phyloP scores from a whole-genome alignment of 768 basidiomycete genomes.

The Termitomyces sp. region DNA sequence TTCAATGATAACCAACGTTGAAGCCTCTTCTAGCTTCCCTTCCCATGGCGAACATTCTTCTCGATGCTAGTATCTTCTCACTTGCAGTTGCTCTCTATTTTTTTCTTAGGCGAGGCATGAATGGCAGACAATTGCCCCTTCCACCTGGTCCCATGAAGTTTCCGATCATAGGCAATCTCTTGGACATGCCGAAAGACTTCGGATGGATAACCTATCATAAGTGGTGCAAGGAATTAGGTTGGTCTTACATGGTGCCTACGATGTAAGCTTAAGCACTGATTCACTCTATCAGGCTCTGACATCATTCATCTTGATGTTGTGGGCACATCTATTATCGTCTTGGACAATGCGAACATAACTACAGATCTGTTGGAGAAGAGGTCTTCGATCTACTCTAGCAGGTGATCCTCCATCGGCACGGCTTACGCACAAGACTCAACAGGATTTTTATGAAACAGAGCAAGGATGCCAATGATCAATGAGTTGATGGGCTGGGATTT shows the following conservation, averaged over 20 bases:
- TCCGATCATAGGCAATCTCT: neutral
- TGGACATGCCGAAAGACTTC: neutral
- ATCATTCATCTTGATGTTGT: constrained; percentile 2
- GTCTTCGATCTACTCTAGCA: constrained; percentile 16
- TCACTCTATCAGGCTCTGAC: constrained; percentile 8
- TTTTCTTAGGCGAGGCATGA: neutral
- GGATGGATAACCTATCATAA: neutral
- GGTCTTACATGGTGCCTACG: neutral
- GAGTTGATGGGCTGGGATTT: constrained; percentile 20
- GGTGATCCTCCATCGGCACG: neutral
- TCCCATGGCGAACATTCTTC: neutral
- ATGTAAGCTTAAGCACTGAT: neutral
- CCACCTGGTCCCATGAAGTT: neutral
- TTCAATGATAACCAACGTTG: too few relatives aligned
- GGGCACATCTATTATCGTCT: constrained; percentile 18
- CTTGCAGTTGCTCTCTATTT: neutral
- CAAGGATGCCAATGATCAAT: constrained; percentile 16
- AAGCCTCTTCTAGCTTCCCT: neutral
- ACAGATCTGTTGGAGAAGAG: constrained; percentile 19
- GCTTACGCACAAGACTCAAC: neutral
- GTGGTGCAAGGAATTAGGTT: neutral
- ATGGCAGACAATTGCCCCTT: neutral
- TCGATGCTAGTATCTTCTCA: neutral
- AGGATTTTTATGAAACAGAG: neutral
- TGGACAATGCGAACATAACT: constrained; percentile 16